Conservation (phyloP, 108 stramenopile species). For the Hondaea fermentalgiana region DNA sequence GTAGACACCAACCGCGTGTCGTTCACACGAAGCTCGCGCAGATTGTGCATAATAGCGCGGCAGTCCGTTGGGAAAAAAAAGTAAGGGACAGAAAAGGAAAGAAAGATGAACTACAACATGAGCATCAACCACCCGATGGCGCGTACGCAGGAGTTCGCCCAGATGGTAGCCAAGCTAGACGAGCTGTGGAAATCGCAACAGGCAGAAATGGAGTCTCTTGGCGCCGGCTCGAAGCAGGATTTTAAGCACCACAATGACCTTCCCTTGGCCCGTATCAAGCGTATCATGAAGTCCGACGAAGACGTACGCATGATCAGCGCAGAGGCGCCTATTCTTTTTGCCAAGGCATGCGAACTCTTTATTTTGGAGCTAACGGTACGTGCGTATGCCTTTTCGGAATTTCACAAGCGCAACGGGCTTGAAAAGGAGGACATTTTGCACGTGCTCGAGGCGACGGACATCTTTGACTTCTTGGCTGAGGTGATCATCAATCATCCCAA, state of each 20-base stretch:
- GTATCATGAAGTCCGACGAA: conserved; percentile 98
- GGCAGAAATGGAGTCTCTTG: neutral
- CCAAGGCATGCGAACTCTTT: conserved; percentile 96
- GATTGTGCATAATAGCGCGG: no score
- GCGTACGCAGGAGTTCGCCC: neutral
- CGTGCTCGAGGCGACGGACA: conserved; percentile 46
- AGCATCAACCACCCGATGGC: conserved; percentile 12
- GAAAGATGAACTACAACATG: conserved; percentile 12
- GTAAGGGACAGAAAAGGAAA: no score
- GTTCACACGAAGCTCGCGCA: no score
- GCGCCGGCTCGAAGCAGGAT: neutral
- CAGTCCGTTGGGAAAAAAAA: no score
- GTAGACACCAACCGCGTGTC: no score
- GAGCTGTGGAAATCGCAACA: conserved; percentile 17
- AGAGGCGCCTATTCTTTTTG: conserved; percentile 94
- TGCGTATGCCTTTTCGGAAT: conserved; percentile 59
- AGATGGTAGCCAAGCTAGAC: neutral
- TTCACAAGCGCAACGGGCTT: conserved; percentile 40
- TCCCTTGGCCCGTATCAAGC: conserved; percentile 90
- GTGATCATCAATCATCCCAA: conserved; percentile 22
- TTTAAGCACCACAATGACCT: conserved; percentile 35
- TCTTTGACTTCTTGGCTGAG: conserved; percentile 50
- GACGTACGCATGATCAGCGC: conserved; percentile 90
- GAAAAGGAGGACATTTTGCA: conserved; percentile 52
- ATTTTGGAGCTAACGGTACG: conserved; percentile 90